A percentile compares a stretch with the other conserved stretches of the same genome.
Evolutionary conservation across 2,329 filamentous ascomycete genomes (phyloP).

Genomic region (Penicillium brasilianum): DNA sequence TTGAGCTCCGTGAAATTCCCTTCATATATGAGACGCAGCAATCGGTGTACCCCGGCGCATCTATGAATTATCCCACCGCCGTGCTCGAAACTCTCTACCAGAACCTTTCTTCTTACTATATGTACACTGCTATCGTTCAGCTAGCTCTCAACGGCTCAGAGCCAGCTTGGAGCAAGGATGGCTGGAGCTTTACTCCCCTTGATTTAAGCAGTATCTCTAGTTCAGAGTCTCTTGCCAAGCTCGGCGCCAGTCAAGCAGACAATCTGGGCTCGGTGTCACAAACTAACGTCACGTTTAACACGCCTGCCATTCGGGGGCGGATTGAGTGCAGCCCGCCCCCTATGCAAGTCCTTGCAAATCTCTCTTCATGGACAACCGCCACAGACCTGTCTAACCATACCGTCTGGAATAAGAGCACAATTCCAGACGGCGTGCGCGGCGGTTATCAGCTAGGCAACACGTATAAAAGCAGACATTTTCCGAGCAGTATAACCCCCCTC

Average conservation of each 20-base stretch:
- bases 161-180: constrained; percentile 28
- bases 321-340: constrained; percentile 19
- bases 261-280: not conserved
- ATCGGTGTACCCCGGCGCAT: not conserved
- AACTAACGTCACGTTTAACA: constrained; percentile 20
- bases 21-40: constrained; percentile 15
- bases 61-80: constrained; percentile 11
- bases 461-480: not conserved
- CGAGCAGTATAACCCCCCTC: constrained; percentile 8
- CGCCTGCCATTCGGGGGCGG: constrained; percentile 20
- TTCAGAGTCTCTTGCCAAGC: not conserved
- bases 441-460: constrained; percentile 19
- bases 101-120: constrained; percentile 23
- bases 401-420: constrained; percentile 17
- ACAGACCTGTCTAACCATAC: constrained; percentile 10
- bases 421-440: constrained; percentile 13
- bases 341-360: constrained; percentile 1
- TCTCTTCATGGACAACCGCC: constrained; percentile 15
- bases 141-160: constrained; percentile 23
- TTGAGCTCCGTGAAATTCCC: constrained; percentile 25
- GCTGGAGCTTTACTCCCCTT: constrained; percentile 25
- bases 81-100: constrained; percentile 17
- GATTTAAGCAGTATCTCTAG: not conserved
- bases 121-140: constrained; percentile 27
- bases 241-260: constrained; percentile 1